phyloP scores from a whole-genome alignment of 2,329 filamentous ascomycete species.

The Alternaria sp. region DNA sequence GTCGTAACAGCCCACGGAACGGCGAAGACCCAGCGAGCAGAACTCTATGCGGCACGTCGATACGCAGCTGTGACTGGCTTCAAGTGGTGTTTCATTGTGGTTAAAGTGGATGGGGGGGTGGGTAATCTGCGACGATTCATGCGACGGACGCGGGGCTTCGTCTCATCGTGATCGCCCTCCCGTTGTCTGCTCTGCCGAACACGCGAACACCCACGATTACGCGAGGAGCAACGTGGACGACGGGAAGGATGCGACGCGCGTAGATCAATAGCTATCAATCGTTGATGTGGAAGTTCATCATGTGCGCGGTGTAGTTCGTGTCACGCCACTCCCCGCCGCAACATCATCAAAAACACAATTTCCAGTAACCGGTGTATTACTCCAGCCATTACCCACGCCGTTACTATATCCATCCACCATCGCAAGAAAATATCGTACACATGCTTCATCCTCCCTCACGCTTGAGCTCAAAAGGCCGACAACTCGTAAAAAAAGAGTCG shows the following conservation, averaged over 20 bases:
- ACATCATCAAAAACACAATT: background rate
- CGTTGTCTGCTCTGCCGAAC: background rate
- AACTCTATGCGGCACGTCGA: background rate
- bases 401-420: background rate
- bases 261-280: background rate
- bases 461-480: background rate
- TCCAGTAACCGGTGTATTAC: background rate
- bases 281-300: background rate
- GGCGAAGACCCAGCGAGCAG: background rate
- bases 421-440: background rate
- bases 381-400: background rate
- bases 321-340: background rate
- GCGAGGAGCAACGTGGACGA: no score
- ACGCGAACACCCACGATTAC: background rate
- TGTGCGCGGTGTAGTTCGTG: background rate
- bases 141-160: background rate
- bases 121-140: background rate
- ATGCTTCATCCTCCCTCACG: background rate
- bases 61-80: background rate
- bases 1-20: background rate
- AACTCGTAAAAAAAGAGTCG: background rate
- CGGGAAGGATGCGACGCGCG: background rate
- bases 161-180: background rate
- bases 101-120: background rate
- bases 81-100: background rate